Percentiles rank a stretch among this genome's conserved stretches.
Evolutionary conservation across 2,329 filamentous ascomycete species (phyloP).

Genomic region (Cladophialophora exuberans): DNA sequence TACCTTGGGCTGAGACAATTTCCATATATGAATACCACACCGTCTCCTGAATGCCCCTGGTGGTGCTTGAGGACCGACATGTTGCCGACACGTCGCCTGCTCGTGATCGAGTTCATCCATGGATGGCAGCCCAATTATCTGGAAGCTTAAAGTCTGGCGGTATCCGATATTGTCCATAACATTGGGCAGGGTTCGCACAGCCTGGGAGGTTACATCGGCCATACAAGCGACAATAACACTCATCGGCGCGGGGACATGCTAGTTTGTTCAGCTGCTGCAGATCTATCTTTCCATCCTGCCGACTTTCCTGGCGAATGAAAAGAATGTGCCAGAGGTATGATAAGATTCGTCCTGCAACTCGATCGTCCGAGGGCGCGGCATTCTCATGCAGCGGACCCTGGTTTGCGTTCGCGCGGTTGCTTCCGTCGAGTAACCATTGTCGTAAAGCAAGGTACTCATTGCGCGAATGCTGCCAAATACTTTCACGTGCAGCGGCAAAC

Average conservation of each 20-base stretch:
- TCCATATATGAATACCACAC: too few species aligned
- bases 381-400: slow-evolving; percentile 18
- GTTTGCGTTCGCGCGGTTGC: slow-evolving; percentile 5
- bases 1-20: too few species aligned
- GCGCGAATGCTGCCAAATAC: slow-evolving; percentile 52
- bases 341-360: slow-evolving; percentile 49
- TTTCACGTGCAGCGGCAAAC: slow-evolving; percentile 55
- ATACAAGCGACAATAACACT: slow-evolving; percentile 52
- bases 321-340: slow-evolving; percentile 56
- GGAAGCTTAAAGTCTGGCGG: slow-evolving; percentile 44
- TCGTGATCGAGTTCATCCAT: slow-evolving; percentile 27
- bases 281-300: slow-evolving; percentile 32
- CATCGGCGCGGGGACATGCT: slow-evolving; percentile 43
- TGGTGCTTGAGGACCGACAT: too few species aligned
- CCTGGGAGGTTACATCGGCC: slow-evolving; percentile 44
- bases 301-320: slow-evolving; percentile 40
- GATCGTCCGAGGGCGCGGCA: slow-evolving; percentile 47
- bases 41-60: too few species aligned
- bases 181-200: slow-evolving; percentile 40
- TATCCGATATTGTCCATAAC: slow-evolving; percentile 45
- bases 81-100: too few species aligned
- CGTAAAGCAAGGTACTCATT: slow-evolving; percentile 58
- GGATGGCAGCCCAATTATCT: slow-evolving; percentile 39
- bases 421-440: slow-evolving; percentile 56
- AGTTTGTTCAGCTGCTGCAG: slow-evolving; percentile 43